These are phyloP conservation scores for Daldinia childiae DNA, from an alignment of 495 filamentous ascomycete genomes.

Conservation along the genomic window DNA sequence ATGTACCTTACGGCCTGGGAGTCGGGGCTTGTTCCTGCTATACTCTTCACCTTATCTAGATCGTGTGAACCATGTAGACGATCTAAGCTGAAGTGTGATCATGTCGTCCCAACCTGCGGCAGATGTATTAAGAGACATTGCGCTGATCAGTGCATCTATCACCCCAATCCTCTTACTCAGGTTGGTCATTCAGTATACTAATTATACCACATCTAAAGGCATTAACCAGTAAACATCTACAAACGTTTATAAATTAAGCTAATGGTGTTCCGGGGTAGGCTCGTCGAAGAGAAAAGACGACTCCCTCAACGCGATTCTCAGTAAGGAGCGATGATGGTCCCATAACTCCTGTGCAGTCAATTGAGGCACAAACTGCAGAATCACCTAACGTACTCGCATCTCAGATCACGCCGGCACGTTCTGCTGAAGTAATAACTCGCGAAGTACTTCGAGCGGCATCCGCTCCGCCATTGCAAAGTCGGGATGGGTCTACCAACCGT, in stretches of 20 bases:
- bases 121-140: constrained; percentile 46
- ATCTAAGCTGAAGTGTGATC: constrained; percentile 48
- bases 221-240: not conserved
- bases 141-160: constrained; percentile 46
- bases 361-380: constrained; percentile 18
- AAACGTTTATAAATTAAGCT: not conserved
- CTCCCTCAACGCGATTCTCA: constrained; percentile 23
- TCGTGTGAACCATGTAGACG: constrained; percentile 45
- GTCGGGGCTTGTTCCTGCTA: constrained; percentile 18
- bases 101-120: constrained; percentile 46
- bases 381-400: not conserved
- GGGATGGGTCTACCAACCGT: constrained; percentile 22
- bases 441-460: constrained; percentile 45
- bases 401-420: constrained; percentile 8
- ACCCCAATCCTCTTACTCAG: constrained; percentile 47
- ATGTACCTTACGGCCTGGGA: constrained; percentile 16
- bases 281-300: constrained; percentile 12
- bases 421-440: constrained; percentile 27
- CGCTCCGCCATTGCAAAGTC: constrained; percentile 43
- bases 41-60: constrained; percentile 22
- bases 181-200: constrained; percentile 27
- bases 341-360: constrained; percentile 12
- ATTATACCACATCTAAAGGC: not conserved
- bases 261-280: constrained; percentile 15
- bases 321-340: constrained; percentile 20